These are phyloP conservation scores for Termitomyces sp. DNA, from an alignment of 768 basidiomycete genomes.

Conservation along the genomic window DNA sequence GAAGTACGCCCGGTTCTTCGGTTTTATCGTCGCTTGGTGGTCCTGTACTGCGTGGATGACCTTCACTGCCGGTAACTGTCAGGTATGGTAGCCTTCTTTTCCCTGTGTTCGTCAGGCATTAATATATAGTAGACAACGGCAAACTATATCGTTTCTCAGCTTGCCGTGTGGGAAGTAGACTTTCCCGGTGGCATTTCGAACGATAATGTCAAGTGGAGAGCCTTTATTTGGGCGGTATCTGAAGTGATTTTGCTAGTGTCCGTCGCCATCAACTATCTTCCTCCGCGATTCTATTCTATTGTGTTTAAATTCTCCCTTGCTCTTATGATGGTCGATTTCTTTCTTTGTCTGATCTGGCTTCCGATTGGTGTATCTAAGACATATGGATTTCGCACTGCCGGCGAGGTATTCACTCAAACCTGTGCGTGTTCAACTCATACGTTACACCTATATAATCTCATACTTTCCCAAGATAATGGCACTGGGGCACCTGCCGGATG, in stretches of 20 bases:
- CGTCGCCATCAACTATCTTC: constrained; percentile 83
- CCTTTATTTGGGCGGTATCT: constrained; percentile 80
- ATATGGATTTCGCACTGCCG: constrained; percentile 83
- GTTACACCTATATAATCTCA: not conserved
- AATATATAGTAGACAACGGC: constrained; percentile 62
- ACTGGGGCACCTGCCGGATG: constrained; percentile 83
- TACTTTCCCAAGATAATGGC: constrained; percentile 63
- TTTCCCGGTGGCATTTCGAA: constrained; percentile 78
- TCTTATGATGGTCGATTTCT: constrained; percentile 82
- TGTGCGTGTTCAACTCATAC: constrained; percentile 46
- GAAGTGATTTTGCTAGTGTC: constrained; percentile 69
- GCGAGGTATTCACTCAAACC: constrained; percentile 79
- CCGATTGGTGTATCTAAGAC: constrained; percentile 88
- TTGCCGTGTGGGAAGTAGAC: constrained; percentile 74
- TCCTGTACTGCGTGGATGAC: constrained; percentile 96
- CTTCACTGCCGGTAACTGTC: constrained; percentile 84
- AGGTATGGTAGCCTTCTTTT: constrained; percentile 42
- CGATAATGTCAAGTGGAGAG: constrained; percentile 80
- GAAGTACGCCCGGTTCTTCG: constrained; percentile 82
- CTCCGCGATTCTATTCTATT: constrained; percentile 67
- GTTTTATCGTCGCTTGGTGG: constrained; percentile 94
- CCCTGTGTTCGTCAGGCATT: not conserved
- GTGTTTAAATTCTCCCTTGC: constrained; percentile 76
- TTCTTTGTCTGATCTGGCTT: constrained; percentile 87
- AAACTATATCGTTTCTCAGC: constrained; percentile 85